Percentiles rank a stretch among this genome's conserved stretches.
Conservation (phyloP, 805 yeast species). For the Saccharomycopsis sp. region DNA sequence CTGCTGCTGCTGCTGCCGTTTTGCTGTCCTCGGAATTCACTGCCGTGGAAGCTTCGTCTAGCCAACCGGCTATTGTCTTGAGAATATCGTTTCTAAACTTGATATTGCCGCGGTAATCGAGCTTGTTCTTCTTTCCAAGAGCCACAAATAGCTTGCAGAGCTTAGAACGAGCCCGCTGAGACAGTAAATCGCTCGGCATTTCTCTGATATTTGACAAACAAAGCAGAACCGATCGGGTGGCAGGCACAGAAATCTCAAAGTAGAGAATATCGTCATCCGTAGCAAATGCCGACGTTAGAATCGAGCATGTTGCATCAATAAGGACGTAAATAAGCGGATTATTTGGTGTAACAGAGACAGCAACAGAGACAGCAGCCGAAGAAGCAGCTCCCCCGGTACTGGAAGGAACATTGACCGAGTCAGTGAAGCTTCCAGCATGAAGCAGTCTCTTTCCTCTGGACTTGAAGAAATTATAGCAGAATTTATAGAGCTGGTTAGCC, state of each 20-base stretch:
- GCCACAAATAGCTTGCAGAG: not conserved
- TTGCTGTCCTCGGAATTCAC: not conserved
- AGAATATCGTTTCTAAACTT: conserved; percentile 1
- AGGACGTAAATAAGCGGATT: not conserved
- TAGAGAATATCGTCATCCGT: not conserved
- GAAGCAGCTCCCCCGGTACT: too few species aligned
- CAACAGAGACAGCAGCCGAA: not conserved
- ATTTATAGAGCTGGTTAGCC: not conserved
- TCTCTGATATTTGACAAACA: not conserved
- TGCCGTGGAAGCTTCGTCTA: conserved; percentile 1
- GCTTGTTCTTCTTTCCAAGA: not conserved
- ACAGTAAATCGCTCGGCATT: not conserved
- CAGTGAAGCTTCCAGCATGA: not conserved
- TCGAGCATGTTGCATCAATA: not conserved
- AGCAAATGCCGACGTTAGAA: not conserved
- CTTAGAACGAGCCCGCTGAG: not conserved
- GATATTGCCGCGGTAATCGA: not conserved
- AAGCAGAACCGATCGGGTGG: not conserved
- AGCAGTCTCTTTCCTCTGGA: too few species aligned
- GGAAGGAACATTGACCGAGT: not conserved
- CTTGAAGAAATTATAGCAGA: not conserved
- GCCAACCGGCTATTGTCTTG: conserved; percentile 6
- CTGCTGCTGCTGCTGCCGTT: not conserved
- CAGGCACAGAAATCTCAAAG: not conserved
- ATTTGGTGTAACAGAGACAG: too few species aligned